phyloP scores from a whole-genome alignment of 2,329 filamentous ascomycete species.

The Madurella mycetomatis region DNA sequence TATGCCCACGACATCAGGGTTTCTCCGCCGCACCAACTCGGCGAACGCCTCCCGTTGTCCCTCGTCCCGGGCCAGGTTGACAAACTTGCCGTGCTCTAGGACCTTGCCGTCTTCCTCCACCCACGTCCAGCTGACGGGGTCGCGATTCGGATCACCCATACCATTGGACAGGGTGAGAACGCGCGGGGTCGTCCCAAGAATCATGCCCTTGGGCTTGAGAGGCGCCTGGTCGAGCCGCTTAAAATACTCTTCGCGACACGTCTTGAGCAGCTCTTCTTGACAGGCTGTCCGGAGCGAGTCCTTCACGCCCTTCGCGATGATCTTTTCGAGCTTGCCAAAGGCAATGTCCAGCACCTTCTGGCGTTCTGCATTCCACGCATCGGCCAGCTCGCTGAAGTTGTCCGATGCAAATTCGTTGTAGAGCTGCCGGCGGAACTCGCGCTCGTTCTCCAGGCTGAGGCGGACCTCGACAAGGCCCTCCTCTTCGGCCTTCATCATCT shows the following conservation, averaged over 20 bases:
- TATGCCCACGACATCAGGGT: conserved; percentile 85
- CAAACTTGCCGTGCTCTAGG: conserved; percentile 81
- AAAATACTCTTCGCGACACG: conserved; percentile 83
- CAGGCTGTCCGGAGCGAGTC: conserved; percentile 91
- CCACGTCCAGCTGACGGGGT: conserved; percentile 86
- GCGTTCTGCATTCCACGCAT: conserved; percentile 89
- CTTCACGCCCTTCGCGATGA: conserved; percentile 89
- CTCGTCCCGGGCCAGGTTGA: conserved; percentile 69
- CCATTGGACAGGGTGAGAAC: conserved; percentile 86
- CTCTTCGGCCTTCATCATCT: conserved; percentile 96
- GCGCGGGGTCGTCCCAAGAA: conserved; percentile 79
- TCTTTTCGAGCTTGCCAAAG: conserved; percentile 72
- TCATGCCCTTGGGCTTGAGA: conserved; percentile 90
- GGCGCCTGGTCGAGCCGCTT: conserved; percentile 92
- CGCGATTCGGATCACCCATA: conserved; percentile 65
- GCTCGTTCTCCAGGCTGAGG: conserved; percentile 70
- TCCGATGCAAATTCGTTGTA: conserved; percentile 86
- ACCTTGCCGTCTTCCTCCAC: conserved; percentile 90
- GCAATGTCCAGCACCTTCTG: conserved; percentile 79
- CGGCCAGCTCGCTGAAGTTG: conserved; percentile 89
- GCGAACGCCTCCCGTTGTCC: conserved; percentile 65
- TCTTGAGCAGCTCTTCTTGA: conserved; percentile 84
- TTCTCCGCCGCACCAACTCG: conserved; percentile 71
- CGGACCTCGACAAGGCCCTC: conserved; percentile 87
- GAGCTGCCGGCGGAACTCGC: conserved; percentile 70